Evolutionary conservation across 257 asterid species (phyloP), one percentile per base, ranked within the genome.

Genomic region (Coffea canephora): DNA sequence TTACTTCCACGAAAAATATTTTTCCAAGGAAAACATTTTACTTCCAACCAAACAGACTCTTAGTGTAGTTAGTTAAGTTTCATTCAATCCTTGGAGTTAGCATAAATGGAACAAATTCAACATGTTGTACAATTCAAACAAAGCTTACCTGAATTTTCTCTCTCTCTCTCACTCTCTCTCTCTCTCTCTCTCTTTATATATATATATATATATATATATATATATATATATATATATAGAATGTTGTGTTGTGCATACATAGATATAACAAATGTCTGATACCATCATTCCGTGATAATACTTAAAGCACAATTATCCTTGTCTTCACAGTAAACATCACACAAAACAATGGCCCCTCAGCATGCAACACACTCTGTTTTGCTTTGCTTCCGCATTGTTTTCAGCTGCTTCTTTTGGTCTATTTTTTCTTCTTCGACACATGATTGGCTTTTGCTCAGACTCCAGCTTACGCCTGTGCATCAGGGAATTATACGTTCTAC

Each of bases 291-390:
- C 21, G 71, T 74, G 5, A 69, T 83, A 21, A 27, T 27, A 27
- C 27, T 27, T 27, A 27, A 27, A 27, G 9, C 76, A 71, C 78
- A 71, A 52, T 71, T 68, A 49, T 77, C 46, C 55, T 55, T 65
- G n/a, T 68, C 65, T 80, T 19, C 65, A 72, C 43, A 74, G 69
- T 80, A 72, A 87, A 67, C 81, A 67, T 77, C 75, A 72, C 76
- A 66, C 36, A 54, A 19, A 45, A 23, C 80, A 71, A 92, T 91
- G 94, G 88, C 90, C 88, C 89, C 89, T 45, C 36, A 45, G 36
- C 12, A 48, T 78, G 83, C 87, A 45, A 72, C 76, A 19, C 81
- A 70, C 88, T 64, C 89, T 66, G 66, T 75, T 76, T 55, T 85
- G 12, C 70, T 61, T 78, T 78, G 71, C 43, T 73, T 78, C 11